Evolutionary conservation across 345 rosid genomes (phyloP).

Genomic region (Geranium brycei): DNA sequence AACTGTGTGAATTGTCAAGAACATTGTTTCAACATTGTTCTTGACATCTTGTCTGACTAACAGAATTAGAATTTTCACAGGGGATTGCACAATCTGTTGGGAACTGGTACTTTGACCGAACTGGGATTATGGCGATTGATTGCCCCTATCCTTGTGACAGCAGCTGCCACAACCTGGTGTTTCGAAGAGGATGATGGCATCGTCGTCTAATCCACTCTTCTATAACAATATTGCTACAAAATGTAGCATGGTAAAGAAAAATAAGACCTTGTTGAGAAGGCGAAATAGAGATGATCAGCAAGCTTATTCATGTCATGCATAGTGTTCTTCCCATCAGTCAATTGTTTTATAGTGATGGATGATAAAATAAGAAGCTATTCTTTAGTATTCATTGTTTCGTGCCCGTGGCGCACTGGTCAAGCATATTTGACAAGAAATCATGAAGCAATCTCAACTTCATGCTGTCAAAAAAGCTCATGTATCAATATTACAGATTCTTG

Average conservation of each 20-base stretch:
- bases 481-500: neutral
- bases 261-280: neutral
- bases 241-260: neutral
- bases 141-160: conserved; percentile 46
- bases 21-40: too few species aligned
- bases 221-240: neutral
- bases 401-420: too few species aligned
- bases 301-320: conserved; percentile 1
- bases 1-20: too few species aligned
- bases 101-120: conserved; percentile 37
- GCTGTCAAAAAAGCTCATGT: neutral
- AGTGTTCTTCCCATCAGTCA: neutral
- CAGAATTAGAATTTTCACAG: too few species aligned
- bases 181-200: conserved; percentile 5
- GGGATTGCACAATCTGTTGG: conserved; percentile 39
- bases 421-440: neutral
- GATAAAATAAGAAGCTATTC: neutral
- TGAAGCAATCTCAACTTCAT: neutral
- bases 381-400: neutral
- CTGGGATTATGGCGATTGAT: conserved; percentile 21
- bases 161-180: conserved; percentile 42
- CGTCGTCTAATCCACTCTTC: neutral
- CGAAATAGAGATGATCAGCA: neutral
- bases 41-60: too few species aligned
- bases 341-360: neutral